These are phyloP conservation scores for Exserohilum turcica DNA, from an alignment of 2,329 filamentous ascomycete species.

Conservation along the genomic window DNA sequence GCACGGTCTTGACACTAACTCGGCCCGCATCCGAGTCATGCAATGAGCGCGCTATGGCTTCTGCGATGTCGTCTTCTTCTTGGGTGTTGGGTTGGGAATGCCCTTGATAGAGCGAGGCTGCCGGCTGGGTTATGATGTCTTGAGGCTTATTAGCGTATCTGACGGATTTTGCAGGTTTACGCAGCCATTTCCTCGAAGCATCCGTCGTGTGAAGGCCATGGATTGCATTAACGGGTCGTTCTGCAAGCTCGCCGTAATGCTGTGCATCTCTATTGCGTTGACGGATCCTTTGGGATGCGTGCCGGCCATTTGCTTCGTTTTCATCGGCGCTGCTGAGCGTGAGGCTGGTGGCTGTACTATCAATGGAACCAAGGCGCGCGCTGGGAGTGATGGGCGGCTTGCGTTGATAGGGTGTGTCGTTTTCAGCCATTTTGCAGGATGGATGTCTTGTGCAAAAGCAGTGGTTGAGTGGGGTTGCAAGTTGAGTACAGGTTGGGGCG, in stretches of 20 bases:
- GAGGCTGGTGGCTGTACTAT: too few species aligned
- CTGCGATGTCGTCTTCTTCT: constrained; percentile 7
- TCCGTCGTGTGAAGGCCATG: background rate
- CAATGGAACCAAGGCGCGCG: background rate
- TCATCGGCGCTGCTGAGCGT: background rate
- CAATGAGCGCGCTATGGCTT: constrained; percentile 11
- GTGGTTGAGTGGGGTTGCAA: background rate
- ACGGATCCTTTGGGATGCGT: constrained; percentile 2
- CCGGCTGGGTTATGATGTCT: background rate
- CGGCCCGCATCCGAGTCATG: background rate
- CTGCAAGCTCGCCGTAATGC: background rate
- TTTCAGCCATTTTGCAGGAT: background rate
- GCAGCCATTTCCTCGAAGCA: background rate
- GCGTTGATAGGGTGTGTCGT: background rate
- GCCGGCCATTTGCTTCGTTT: constrained; percentile 4
- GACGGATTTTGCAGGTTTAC: background rate
- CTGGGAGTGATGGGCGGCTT: background rate
- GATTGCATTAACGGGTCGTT: background rate
- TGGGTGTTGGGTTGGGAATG: background rate
- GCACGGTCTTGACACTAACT: constrained; percentile 1
- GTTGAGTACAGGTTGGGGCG: background rate
- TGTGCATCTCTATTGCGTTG: background rate
- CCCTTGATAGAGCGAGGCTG: background rate
- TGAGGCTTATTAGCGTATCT: background rate
- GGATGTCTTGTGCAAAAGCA: background rate